Base-by-base conservation (phyloP, 2,329 filamentous ascomycete genomes). In the Phialemonium atrogriseum region DNA sequence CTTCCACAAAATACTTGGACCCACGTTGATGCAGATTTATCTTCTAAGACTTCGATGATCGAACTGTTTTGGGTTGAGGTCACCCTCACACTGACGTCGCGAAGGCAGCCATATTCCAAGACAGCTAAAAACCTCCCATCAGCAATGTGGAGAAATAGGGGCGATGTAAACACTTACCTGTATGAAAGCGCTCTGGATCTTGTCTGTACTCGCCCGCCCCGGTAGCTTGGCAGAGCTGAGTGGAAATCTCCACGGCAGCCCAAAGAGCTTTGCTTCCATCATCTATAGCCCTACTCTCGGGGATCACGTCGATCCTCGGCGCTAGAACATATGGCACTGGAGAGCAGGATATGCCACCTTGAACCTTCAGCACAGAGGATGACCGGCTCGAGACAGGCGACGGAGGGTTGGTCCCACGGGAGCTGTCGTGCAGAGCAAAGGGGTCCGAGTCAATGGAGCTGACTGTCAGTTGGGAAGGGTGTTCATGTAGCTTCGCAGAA, bases 191-290 rank as follows among this genome's bases (percentile, higher is more conserved):
- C 16, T 29, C 23, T 28, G 18, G 25, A 18, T 21, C 16, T 10
- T n/a, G 7, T 37, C 34, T 10, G 36, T 20, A 4, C 28, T 33
- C 11, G 34, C 40, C 22, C 20, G 34, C 19, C 38, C 35, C 32
- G 24, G 22, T 29, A 3, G 33, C 20, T 7, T 42, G 46, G 28
- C 49, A 57, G 5, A 64, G 39, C 27, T 59, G 59, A 7, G 59
- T 57, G 10, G 56, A 62, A 22, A 73, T 42, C 45, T 73, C 62
- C 30, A 73, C 54, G 4, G 66, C 64, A 3, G 55, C 62, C 69
- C 64, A 73, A n/a, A 70, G 39, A 9, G 42, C 51, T 19, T 49
- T 44, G 22, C 47, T 45, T 4, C 48, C 52, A 22, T 54, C 48
- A 5, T 54, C 47, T 1, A 64, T 43, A 2, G 52, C 45, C 5